Base-by-base conservation (phyloP, 2,329 filamentous ascomycete species). In the Trichophyton mentagrophytes region DNA sequence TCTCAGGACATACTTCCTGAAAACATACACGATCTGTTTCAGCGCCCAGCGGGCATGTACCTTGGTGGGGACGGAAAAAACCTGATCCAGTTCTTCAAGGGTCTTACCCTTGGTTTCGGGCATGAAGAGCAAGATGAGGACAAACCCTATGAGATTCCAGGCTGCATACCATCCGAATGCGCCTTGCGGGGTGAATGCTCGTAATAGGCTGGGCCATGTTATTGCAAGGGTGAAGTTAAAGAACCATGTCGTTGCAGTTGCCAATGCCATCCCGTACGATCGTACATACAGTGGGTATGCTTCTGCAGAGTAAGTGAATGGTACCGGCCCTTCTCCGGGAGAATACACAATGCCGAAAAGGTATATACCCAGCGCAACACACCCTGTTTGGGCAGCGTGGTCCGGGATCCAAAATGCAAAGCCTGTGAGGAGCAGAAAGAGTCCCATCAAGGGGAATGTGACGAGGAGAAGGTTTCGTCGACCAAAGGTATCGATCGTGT, bases 401-500 rank as follows among this genome's bases (percentile, higher is more conserved):
- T 73, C 66, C 1, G 78, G 77, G 59, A 81, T 80, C 68, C 72
- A 79, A 69, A 81, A 81, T 51, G 74, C 77, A 63, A 80, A 80
- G 0, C 80, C 79, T 0, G 79, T 80, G 60, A 79, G 79, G 64
- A 82, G 74, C 36, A 81, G 71, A 47, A 75, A 76, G 56, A 78
- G 66, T 2, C 74, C 74, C 85, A 88, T 87, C 17, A 86, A 71
- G 0, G 85, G 85, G 67, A 87, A 86, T 0, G 84, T 87, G 1
- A 78, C 77, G 3, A 87, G 74, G 0, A 87, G 77, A 6, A 87
- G 74, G 64, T 84, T 84, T 20, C 85, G 78, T 2, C 85, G 80
- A 5, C 85, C 85, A 62, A 85, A 87, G 0, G 80, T 85, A 67
- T 88, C 85, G 64, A 87, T 87, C 4, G 83, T 86, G 68, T 82